phyloP scores from a whole-genome alignment of 495 filamentous ascomycete genomes.

The Cladorrhinum samala region DNA sequence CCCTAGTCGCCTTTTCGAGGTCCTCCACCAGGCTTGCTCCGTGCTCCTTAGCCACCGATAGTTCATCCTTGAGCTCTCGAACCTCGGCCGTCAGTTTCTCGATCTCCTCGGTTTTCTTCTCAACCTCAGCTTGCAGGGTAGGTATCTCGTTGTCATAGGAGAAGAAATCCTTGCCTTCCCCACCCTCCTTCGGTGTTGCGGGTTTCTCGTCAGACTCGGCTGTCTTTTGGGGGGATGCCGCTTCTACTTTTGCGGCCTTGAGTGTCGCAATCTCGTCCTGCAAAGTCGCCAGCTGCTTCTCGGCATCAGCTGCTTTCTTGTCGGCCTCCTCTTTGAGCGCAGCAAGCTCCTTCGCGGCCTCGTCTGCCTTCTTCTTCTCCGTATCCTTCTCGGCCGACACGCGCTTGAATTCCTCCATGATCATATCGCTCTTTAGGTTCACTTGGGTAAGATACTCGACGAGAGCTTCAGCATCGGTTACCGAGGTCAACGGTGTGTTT shows the following conservation, averaged over 20 bases:
- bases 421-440: slow-evolving; percentile 78
- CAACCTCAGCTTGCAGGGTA: slow-evolving; percentile 56
- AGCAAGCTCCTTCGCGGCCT: slow-evolving; percentile 58
- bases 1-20: slow-evolving; percentile 53
- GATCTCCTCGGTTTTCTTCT: slow-evolving; percentile 40
- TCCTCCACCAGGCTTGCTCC: slow-evolving; percentile 58
- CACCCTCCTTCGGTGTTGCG: slow-evolving; percentile 32
- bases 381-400: slow-evolving; percentile 75
- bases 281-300: slow-evolving; percentile 18
- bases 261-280: slow-evolving; percentile 1
- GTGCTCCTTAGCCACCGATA: slow-evolving; percentile 53
- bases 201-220: slow-evolving; percentile 23
- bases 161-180: slow-evolving; percentile 72
- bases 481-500: slow-evolving; percentile 82
- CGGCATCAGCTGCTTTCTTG: slow-evolving; percentile 25
- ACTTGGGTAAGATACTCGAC: slow-evolving; percentile 93
- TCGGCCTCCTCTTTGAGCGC: slow-evolving; percentile 43
- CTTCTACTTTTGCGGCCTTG: slow-evolving; percentile 1
- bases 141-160: slow-evolving; percentile 71
- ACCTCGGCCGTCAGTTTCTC: slow-evolving; percentile 32
- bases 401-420: slow-evolving; percentile 86
- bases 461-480: slow-evolving; percentile 75
- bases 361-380: slow-evolving; percentile 67
- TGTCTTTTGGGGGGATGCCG: background rate
- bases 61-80: slow-evolving; percentile 31